Conservation (phyloP, 305 asterid genomes). For the Salvia sclarea region DNA sequence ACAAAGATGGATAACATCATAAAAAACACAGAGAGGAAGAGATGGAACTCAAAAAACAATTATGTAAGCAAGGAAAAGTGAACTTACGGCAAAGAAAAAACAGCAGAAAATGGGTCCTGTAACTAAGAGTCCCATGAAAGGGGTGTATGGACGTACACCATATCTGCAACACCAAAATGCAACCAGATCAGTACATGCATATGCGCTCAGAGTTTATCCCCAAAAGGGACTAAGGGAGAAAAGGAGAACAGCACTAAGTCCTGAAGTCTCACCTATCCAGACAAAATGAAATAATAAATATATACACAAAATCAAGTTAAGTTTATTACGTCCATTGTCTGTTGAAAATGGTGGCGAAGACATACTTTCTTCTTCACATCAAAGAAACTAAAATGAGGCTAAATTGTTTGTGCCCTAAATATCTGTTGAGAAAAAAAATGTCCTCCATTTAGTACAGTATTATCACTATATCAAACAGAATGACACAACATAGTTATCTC, state of each 20-base stretch:
- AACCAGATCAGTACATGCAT: constrained; percentile 9
- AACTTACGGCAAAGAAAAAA: constrained; percentile 94
- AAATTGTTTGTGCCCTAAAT: background rate
- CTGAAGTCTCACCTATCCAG: background rate
- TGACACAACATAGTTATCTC: constrained; percentile 6
- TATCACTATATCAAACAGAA: background rate
- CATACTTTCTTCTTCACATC: background rate
- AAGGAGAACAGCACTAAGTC: background rate
- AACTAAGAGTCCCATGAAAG: constrained; percentile 74
- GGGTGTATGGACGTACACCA: constrained; percentile 85
- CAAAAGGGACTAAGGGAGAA: background rate
- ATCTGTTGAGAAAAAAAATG: constrained; percentile 3
- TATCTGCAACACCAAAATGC: constrained; percentile 55
- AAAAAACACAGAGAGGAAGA: background rate
- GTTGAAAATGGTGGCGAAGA: background rate
- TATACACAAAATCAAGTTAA: too few relatives aligned
- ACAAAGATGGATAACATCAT: constrained; percentile 1
- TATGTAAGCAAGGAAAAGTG: constrained; percentile 27
- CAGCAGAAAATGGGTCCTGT: constrained; percentile 82
- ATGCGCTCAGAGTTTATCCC: constrained; percentile 8
- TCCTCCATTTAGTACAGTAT: background rate
- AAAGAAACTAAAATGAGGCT: background rate
- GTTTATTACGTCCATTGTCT: background rate
- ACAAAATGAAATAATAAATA: background rate
- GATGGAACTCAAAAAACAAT: constrained; percentile 11